These are phyloP conservation scores for Solanum infundibuliforme DNA, from an alignment of 257 asterid species.

Conservation along the genomic window DNA sequence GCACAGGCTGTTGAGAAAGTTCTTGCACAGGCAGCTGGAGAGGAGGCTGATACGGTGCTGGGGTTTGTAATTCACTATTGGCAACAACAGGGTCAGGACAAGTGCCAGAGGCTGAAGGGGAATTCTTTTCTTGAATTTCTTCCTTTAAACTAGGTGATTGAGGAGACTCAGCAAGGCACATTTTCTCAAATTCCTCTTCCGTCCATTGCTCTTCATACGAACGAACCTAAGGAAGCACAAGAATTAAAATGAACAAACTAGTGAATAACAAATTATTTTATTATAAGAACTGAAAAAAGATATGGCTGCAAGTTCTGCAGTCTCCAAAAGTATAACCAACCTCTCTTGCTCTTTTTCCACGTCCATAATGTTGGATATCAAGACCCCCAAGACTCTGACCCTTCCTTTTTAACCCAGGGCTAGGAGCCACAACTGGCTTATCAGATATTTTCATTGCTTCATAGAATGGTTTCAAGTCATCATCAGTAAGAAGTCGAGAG, in stretches of 20 bases:
- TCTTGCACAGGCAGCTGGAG: constrained; percentile 1
- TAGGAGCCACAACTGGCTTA: constrained; percentile 35
- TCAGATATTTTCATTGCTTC: constrained; percentile 84
- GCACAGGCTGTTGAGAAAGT: constrained; percentile 11
- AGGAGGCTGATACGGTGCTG: not conserved
- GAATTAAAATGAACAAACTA: constrained; percentile 12
- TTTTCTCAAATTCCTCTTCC: constrained; percentile 90
- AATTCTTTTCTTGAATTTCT: constrained; percentile 37
- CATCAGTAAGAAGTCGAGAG: constrained; percentile 73
- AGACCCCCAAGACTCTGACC: constrained; percentile 74
- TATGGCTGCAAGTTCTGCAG: not conserved
- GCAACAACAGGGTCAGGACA: constrained; percentile 16
- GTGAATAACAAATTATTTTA: not conserved
- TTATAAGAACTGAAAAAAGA: not conserved
- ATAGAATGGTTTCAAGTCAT: constrained; percentile 68
- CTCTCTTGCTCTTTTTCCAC: constrained; percentile 99
- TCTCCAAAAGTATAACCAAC: constrained; percentile 29
- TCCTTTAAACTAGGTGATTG: constrained; percentile 55
- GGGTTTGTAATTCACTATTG: constrained; percentile 30
- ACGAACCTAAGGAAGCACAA: constrained; percentile 51
- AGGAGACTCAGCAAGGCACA: constrained; percentile 83
- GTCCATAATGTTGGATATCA: constrained; percentile 92
- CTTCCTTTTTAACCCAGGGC: constrained; percentile 66
- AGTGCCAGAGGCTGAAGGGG: constrained; percentile 9
- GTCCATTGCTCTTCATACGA: constrained; percentile 98